A percentile compares a stretch with the other conserved stretches of the same genome.
Conservation (phyloP, 371 early-diverging fungal species). For the Dichotomocladium elegans region DNA sequence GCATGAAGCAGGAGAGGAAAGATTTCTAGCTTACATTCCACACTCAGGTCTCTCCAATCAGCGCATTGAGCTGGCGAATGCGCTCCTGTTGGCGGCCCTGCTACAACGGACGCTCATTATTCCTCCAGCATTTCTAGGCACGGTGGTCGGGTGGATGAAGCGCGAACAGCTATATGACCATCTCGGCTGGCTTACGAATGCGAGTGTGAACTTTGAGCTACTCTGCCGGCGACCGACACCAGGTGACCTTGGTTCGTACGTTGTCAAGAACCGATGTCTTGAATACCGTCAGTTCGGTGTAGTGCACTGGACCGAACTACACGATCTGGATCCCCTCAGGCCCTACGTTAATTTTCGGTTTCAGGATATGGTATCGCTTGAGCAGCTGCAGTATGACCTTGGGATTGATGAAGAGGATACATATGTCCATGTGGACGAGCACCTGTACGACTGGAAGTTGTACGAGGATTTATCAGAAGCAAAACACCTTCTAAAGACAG, state of each 20-base stretch:
- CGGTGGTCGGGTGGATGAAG: slow-evolving; percentile 35
- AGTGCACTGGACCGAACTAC: slow-evolving; percentile 31
- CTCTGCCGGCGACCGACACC: slow-evolving; percentile 20
- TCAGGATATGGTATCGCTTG: slow-evolving; percentile 20
- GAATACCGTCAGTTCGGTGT: slow-evolving; percentile 27
- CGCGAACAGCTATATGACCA: slow-evolving; percentile 13
- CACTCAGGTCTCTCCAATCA: slow-evolving; percentile 60
- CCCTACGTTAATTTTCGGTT: slow-evolving; percentile 14
- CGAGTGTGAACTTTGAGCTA: slow-evolving; percentile 16
- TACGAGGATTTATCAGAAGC: slow-evolving; percentile 25
- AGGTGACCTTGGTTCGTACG: slow-evolving; percentile 14
- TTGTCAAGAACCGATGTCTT: slow-evolving; percentile 18
- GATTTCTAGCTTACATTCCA: slow-evolving; percentile 51
- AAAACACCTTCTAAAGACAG: slow-evolving; percentile 6
- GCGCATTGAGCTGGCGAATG: slow-evolving; percentile 55
- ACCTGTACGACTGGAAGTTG: slow-evolving; percentile 45
- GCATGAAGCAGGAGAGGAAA: background rate
- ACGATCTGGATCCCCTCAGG: slow-evolving; percentile 17
- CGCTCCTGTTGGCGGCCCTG: slow-evolving; percentile 43
- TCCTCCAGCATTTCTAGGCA: slow-evolving; percentile 49
- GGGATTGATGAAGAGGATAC: slow-evolving; percentile 22
- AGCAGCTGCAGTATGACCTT: slow-evolving; percentile 15
- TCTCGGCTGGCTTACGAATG: slow-evolving; percentile 29
- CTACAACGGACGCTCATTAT: slow-evolving; percentile 55
- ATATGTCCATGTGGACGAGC: slow-evolving; percentile 28